Percentiles rank a stretch among this genome's conserved stretches.
Conservation (phyloP, 495 filamentous ascomycete species). For the Penicillium dipodomyicola region DNA sequence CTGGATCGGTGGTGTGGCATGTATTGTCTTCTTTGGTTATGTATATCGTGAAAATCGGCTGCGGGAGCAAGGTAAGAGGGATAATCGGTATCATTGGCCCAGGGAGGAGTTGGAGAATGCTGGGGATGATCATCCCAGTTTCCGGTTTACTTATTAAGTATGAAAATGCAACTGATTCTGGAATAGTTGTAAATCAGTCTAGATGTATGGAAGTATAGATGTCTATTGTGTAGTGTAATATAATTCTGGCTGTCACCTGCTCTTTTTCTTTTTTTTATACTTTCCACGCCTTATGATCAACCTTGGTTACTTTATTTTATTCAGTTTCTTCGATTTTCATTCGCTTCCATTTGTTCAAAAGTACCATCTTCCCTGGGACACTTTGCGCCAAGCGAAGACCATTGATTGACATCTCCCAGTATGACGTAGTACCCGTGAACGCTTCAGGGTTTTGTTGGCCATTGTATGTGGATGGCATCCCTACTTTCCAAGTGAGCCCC, state of each 20-base stretch:
- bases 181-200: neutral
- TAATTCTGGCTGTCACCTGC: neutral
- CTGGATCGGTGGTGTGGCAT: conserved; percentile 47
- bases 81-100: conserved; percentile 44
- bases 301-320: neutral
- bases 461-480: neutral
- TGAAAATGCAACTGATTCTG: neutral
- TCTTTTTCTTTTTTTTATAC: neutral
- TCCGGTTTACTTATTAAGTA: conserved; percentile 49
- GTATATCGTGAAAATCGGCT: conserved; percentile 53
- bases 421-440: conserved; percentile 22
- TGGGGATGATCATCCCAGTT: conserved; percentile 59
- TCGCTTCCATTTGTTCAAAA: neutral
- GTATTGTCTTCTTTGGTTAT: conserved; percentile 41
- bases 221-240: too few species aligned
- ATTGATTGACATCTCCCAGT: conserved; percentile 24
- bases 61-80: conserved; percentile 52
- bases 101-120: conserved; percentile 52
- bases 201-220: neutral
- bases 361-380: neutral
- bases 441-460: neutral
- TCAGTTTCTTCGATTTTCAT: neutral
- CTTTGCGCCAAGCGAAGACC: neutral
- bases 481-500: neutral
- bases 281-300: neutral